phyloP scores from a whole-genome alignment of 2,329 filamentous ascomycete genomes.

The Trichoderma simmonsii region DNA sequence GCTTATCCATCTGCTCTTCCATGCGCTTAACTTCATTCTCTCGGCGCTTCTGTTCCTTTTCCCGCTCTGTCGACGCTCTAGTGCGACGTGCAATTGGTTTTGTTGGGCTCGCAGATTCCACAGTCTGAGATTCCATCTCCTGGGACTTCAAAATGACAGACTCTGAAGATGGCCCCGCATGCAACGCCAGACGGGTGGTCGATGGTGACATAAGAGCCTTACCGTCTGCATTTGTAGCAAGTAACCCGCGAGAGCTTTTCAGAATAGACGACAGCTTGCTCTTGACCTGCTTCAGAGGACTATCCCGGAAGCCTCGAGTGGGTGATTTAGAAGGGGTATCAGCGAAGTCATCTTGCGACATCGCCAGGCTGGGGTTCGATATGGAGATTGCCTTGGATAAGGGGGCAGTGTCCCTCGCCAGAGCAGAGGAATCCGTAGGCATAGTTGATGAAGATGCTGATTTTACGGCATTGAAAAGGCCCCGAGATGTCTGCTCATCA shows the following conservation, averaged over 20 bases:
- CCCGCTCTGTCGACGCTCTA: constrained; percentile 57
- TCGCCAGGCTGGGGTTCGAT: constrained; percentile 55
- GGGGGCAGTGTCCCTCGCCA: constrained; percentile 25
- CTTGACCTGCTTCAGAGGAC: constrained; percentile 86
- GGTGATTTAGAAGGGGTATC: constrained; percentile 56
- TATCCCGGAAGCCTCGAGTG: constrained; percentile 60
- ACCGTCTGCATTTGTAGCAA: constrained; percentile 71
- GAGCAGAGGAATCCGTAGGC: constrained; percentile 26
- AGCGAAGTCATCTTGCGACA: constrained; percentile 39
- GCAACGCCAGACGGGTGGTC: constrained; percentile 43
- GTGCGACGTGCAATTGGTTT: constrained; percentile 48
- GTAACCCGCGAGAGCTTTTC: constrained; percentile 80
- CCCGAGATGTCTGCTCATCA: constrained; percentile 19
- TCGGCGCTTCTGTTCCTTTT: constrained; percentile 62
- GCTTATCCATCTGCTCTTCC: constrained; percentile 58
- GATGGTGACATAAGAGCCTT: constrained; percentile 58
- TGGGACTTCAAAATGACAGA: constrained; percentile 36
- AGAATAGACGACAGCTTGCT: constrained; percentile 88
- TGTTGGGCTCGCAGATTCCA: constrained; percentile 39
- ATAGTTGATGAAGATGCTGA: constrained; percentile 61
- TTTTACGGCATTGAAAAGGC: constrained; percentile 47
- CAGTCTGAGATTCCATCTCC: constrained; percentile 24
- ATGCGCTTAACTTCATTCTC: constrained; percentile 63
- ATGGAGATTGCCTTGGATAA: constrained; percentile 61
- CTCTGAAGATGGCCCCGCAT: constrained; percentile 48